These are phyloP conservation scores for Lojkania enalia DNA, from an alignment of 2,329 filamentous ascomycete species.

Conservation along the genomic window DNA sequence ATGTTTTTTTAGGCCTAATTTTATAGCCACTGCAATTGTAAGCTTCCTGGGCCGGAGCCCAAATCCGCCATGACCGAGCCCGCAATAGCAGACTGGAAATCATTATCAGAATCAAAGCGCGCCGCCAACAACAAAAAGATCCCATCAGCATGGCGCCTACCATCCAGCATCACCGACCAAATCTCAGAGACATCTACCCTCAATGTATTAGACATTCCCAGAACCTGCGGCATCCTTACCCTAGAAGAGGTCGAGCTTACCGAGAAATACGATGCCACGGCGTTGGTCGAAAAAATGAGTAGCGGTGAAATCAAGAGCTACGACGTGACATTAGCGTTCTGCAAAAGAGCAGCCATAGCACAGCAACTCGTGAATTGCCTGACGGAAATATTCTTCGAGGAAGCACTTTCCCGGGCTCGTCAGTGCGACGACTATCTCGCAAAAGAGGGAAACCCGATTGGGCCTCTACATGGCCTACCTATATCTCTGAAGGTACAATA, in stretches of 20 bases:
- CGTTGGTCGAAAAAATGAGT: slow-evolving; percentile 31
- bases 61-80: not conserved
- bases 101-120: slow-evolving; percentile 36
- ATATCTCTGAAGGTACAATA: slow-evolving; percentile 55
- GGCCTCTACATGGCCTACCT: slow-evolving; percentile 58
- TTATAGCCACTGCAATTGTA: no score
- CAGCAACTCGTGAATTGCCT: slow-evolving; percentile 60
- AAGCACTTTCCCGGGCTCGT: slow-evolving; percentile 44
- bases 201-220: slow-evolving; percentile 36
- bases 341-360: slow-evolving; percentile 57
- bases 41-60: no score
- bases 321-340: slow-evolving; percentile 58
- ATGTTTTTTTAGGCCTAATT: no score
- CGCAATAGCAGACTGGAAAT: slow-evolving; percentile 32
- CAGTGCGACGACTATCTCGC: slow-evolving; percentile 45
- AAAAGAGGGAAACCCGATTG: slow-evolving; percentile 48
- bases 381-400: slow-evolving; percentile 50
- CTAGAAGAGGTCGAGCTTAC: slow-evolving; percentile 40
- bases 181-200: slow-evolving; percentile 24
- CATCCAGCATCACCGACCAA: slow-evolving; percentile 20
- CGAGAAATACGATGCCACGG: slow-evolving; percentile 40
- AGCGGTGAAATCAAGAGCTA: slow-evolving; percentile 27
- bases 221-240: slow-evolving; percentile 35
- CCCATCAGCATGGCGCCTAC: slow-evolving; percentile 37
- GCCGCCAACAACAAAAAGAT: slow-evolving; percentile 32